Evolutionary conservation across 768 basidiomycete species (phyloP), one percentile per base, ranked within the genome.

Genomic region (Leccinum pellstonianum): DNA sequence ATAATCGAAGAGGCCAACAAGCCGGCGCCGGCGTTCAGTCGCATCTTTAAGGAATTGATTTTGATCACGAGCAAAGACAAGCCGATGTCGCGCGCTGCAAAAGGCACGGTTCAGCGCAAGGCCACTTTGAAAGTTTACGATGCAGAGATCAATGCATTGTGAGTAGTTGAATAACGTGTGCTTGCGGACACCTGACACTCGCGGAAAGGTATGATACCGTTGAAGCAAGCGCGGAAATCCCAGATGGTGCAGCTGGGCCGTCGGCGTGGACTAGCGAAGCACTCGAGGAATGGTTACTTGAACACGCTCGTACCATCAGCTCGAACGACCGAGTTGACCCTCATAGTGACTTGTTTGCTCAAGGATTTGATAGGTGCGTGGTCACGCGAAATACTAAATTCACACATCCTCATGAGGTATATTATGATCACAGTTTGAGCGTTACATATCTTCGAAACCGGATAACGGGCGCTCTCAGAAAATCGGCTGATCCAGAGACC

Each of bases 41-140:
- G 77, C 6, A 74, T 82, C 7, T 81, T 79, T 68, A 81, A 81
- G 67, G 80, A 84, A 64, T 79, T 84, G 82, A 81, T 85, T 49
- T 38, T 83, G n/a, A 64, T 83, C 10, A 71, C 81, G 1, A 65
- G 67, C 3, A 47, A 71, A 15, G 70, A 66, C 1, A 81, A 80
- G 61, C 83, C 83, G 0, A 64, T 85, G 50, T 67, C 74, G 6
- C 76, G 78, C 43, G 69, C 81, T 4, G 73, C 70, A 3, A 85
- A 84, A 59, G 80, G 82, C 0, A 80, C 81, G 0, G 71, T 81
- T 5, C 69, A 71, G 56, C 75, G 77, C 29, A 79, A 78, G 56
- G 73, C 71, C 12, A 70, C 78, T 1, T 54, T 83, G 15, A 66
- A 56, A 0, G 48, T 67, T 0, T 86, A 85, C 59, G 69, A 70